Evolutionary conservation across 2,329 filamentous ascomycete species (phyloP), one percentile per base, ranked within the genome.

Genomic region (Calonectria pseudoreteaudii): DNA sequence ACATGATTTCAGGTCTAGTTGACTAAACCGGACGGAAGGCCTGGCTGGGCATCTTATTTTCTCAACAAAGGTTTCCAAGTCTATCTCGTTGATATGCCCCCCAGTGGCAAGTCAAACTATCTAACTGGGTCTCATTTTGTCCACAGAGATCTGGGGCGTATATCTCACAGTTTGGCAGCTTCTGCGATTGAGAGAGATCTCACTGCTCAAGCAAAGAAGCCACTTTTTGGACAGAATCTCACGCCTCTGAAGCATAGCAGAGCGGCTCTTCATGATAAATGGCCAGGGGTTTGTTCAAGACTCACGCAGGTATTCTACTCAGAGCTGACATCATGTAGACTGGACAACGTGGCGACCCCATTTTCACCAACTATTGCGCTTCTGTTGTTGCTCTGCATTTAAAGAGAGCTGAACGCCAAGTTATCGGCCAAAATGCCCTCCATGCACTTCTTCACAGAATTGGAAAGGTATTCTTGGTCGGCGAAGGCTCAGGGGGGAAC

Each of bases 311-410:
- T 11, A 3, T 1, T 10, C 10, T 1, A 18, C 5, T 38, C 6
- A 0, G 49, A 50, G 31, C 73, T 78, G 34, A 78, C 20, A 11
- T 11, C 6, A 1, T 7, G 18, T 38, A 85, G 83, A 81, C 81
- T n/a, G 85, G 85, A 2, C 74, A 76, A 49, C 76, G 80, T 18
- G 87, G 87, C 3, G 89, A 91, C 74, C 76, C 84, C 0, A 79
- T 83, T 23, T 91, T 92, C 76, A 86, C 88, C 72, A 82, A 81
- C 1, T 90, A 90, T 77, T 88, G 85, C 76, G 83, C 85, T 8
- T 84, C 85, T 0, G 82, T 88, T 31, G 82, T 86, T 1, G 84
- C 86, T 2, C 80, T 85, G 5, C 72, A 75, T 6, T 73, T 81
- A n/a, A 79, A 73, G 14, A 80, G 75, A 30, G 50, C 75, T 0